phyloP scores from a whole-genome alignment of 352 stramenopile species.

The Blastocystis sp. region DNA sequence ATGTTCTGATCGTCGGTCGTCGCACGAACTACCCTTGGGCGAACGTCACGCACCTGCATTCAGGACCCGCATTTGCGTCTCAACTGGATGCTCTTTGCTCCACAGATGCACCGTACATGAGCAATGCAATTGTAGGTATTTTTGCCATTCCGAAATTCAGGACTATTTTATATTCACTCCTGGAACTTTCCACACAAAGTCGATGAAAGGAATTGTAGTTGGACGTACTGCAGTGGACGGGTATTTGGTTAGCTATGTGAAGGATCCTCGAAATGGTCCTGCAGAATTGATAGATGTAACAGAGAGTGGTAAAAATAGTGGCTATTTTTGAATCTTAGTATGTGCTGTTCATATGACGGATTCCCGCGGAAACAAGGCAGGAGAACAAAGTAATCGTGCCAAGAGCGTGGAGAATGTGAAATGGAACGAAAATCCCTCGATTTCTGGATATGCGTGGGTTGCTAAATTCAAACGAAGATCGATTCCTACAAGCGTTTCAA shows the following conservation, averaged over 20 bases:
- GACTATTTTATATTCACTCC: constrained; percentile 42
- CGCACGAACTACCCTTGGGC: constrained; percentile 23
- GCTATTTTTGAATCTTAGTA: neutral
- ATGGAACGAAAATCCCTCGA: constrained; percentile 36
- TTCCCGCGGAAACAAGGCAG: neutral
- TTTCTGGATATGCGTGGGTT: neutral
- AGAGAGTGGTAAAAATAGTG: neutral
- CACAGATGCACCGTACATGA: constrained; percentile 36
- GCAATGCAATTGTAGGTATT: neutral
- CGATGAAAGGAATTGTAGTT: constrained; percentile 44
- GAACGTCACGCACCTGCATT: neutral
- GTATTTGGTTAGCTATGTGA: constrained; percentile 35
- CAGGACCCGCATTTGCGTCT: neutral
- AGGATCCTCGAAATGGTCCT: neutral
- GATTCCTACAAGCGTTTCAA: constrained; percentile 33
- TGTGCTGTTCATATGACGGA: constrained; percentile 45
- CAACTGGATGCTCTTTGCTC: neutral
- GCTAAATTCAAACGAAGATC: constrained; percentile 16
- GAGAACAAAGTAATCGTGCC: neutral
- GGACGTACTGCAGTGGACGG: constrained; percentile 10
- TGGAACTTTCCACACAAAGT: neutral
- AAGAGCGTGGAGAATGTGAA: constrained; percentile 56
- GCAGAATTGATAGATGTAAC: neutral
- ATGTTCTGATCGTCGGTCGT: neutral
- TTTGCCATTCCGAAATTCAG: neutral